Percentiles rank a stretch among this genome's conserved stretches.
Evolutionary conservation across 768 basidiomycete species (phyloP).

Genomic region (Collybia sordida): DNA sequence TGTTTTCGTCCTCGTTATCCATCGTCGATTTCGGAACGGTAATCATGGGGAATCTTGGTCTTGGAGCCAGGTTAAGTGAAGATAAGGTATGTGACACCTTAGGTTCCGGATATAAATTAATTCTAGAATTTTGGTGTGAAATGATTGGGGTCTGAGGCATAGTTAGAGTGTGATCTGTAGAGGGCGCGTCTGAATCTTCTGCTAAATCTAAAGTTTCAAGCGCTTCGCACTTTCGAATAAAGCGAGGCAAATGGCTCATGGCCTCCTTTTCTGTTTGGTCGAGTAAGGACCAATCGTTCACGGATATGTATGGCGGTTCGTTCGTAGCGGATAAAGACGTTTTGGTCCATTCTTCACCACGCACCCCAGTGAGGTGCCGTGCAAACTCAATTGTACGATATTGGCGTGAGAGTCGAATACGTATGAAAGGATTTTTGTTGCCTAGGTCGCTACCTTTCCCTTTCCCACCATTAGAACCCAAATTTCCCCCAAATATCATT

Average conservation of each 20-base stretch:
- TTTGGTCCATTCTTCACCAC: slow-evolving; percentile 41
- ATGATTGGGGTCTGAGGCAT: not conserved
- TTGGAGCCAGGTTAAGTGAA: not conserved
- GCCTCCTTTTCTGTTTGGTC: slow-evolving; percentile 25
- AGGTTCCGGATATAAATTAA: not conserved
- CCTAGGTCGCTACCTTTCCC: not conserved
- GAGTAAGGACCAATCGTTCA: slow-evolving; percentile 21
- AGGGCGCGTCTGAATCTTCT: not conserved
- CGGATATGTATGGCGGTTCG: slow-evolving; percentile 20
- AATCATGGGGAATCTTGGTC: not conserved
- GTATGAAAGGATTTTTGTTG: slow-evolving; percentile 24
- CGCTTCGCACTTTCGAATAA: slow-evolving; percentile 24
- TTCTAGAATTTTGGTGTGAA: not conserved
- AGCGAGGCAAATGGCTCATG: slow-evolving; percentile 20
- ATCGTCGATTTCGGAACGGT: not conserved
- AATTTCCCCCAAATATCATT: slow-evolving; percentile 24
- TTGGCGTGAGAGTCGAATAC: slow-evolving; percentile 36
- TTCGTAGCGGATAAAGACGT: slow-evolving; percentile 19
- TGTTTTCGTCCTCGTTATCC: not conserved
- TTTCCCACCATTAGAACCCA: no score
- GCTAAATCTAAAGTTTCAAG: slow-evolving; percentile 11
- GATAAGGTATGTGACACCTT: not conserved
- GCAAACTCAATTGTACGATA: slow-evolving; percentile 33
- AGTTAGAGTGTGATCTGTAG: not conserved
- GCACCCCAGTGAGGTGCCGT: slow-evolving; percentile 23